These are phyloP conservation scores for Lipomyces spencermartinsiae DNA, from an alignment of 805 yeast genomes.

Conservation along the genomic window DNA sequence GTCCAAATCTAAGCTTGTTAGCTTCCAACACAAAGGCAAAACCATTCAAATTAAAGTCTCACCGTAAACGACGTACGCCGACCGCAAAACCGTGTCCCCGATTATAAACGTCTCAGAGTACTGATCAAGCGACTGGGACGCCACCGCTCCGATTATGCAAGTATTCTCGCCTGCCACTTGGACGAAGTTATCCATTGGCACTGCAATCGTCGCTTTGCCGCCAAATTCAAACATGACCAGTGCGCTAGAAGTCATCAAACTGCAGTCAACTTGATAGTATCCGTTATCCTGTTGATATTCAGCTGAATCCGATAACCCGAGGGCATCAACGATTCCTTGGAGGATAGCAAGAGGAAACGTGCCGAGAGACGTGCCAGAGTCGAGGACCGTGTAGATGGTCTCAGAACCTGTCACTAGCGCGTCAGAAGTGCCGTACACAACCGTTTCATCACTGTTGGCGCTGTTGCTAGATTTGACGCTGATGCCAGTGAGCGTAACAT, in stretches of 20 bases:
- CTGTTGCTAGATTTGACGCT: constrained; percentile 5
- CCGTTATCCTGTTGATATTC: constrained; percentile 48
- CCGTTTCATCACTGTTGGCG: constrained; percentile 3
- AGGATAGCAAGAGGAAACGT: constrained; percentile 54
- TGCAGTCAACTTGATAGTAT: constrained; percentile 52
- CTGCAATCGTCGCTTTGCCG: constrained; percentile 54
- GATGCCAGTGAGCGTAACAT: constrained; percentile 23
- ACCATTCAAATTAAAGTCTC: constrained; percentile 45
- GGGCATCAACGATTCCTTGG: constrained; percentile 45
- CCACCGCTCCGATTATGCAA: constrained; percentile 40
- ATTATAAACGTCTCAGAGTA: constrained; percentile 43
- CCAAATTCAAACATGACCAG: constrained; percentile 55
- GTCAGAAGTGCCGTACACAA: not conserved
- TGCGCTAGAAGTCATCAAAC: constrained; percentile 24
- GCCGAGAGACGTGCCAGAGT: constrained; percentile 60
- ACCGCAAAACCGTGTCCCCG: constrained; percentile 61
- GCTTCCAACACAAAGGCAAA: not conserved
- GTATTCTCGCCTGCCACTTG: constrained; percentile 19
- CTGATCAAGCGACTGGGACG: constrained; percentile 32
- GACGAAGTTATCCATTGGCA: constrained; percentile 46
- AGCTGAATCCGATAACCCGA: constrained; percentile 46
- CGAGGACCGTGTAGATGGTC: constrained; percentile 53
- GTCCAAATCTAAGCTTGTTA: constrained; percentile 49
- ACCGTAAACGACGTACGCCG: constrained; percentile 63
- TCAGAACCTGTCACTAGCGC: not conserved